These are phyloP conservation scores for Colletotrichum chrysophilum DNA, from an alignment of 2,329 filamentous ascomycete genomes.

Conservation along the genomic window DNA sequence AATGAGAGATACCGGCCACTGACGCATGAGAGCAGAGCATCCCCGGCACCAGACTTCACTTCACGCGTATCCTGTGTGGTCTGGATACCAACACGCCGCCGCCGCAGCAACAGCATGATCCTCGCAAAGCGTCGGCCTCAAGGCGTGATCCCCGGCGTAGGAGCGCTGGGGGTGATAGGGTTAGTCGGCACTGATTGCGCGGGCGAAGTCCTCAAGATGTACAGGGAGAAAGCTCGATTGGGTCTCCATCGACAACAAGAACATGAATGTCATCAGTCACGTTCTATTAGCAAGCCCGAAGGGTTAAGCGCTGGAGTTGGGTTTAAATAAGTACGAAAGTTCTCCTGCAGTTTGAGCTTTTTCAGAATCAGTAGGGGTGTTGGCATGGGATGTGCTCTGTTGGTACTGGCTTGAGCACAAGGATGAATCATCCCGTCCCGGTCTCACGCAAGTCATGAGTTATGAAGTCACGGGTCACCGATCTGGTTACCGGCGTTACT, in stretches of 20 bases:
- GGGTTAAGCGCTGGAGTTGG: neutral
- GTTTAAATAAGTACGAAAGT: neutral
- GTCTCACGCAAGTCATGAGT: neutral
- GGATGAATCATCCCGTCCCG: neutral
- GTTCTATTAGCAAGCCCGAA: neutral
- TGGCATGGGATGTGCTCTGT: neutral
- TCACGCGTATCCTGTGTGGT: slow-evolving; percentile 61
- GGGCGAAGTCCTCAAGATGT: neutral
- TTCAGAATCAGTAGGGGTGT: neutral
- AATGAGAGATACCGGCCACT: neutral
- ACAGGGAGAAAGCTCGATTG: neutral
- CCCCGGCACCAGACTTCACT: slow-evolving; percentile 59
- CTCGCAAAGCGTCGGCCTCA: slow-evolving; percentile 11
- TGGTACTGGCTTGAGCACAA: neutral
- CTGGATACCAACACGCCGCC: slow-evolving; percentile 37
- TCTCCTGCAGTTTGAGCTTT: neutral
- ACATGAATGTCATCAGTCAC: neutral
- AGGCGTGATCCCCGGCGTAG: slow-evolving; percentile 8
- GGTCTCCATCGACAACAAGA: neutral
- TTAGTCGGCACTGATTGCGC: neutral
- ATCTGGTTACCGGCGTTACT: neutral
- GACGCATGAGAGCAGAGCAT: slow-evolving; percentile 51
- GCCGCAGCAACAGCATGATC: slow-evolving; percentile 12
- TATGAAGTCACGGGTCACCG: neutral
- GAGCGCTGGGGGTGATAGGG: slow-evolving; percentile 24